Evolutionary conservation across 306 rosid genomes (phyloP), one percentile per base, ranked within the genome.

Genomic region (Mimosa pudica): DNA sequence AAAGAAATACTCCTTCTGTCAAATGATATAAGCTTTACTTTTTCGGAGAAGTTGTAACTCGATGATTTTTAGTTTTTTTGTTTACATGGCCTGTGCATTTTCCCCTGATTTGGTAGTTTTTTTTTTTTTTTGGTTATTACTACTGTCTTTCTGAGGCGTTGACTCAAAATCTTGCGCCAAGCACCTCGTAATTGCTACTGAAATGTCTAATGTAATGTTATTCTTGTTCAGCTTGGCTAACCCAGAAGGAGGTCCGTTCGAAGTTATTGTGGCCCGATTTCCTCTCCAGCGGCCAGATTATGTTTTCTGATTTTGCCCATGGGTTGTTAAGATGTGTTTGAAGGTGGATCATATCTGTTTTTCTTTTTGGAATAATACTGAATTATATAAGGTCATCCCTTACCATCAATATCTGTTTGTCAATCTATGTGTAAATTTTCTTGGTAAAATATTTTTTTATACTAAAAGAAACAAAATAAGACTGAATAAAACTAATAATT

Each of bases 221-320:
- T 8, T 35, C 33, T 18, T 33, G 45, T 13, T 79, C 88, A 94
- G 97, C 70, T 83, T 92, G 87, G 18, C 47, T 14, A 64, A 48
- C 5, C 92, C 92, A 24, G 71, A 74, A 81, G 94, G 90, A 54
- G 87, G 81, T 18, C 85, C 92, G n/a, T 94, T 92, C 83, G 78
- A 70, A 75, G 98, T 75, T 62, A 66, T 41, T 79, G 98, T 89
- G 81, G 93, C 91, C 30, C 85, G 58, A 81, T 84, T 92, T 83
- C 92, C 93, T 14, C 93, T 92, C 18, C 86, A 89, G 85, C 84
- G 85, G 66, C 96, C 98, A 35, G 93, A 89, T 76, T 94, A 90
- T 86, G 82, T 94, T 66, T 94, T 80, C 94, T 94, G 91, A 93
- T 76, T 45, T 68, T 76, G 71, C 63, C 67, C 79, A 47, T 57